These are phyloP conservation scores for Diaporthe destruens DNA, from an alignment of 2,329 filamentous ascomycete genomes.

Conservation along the genomic window DNA sequence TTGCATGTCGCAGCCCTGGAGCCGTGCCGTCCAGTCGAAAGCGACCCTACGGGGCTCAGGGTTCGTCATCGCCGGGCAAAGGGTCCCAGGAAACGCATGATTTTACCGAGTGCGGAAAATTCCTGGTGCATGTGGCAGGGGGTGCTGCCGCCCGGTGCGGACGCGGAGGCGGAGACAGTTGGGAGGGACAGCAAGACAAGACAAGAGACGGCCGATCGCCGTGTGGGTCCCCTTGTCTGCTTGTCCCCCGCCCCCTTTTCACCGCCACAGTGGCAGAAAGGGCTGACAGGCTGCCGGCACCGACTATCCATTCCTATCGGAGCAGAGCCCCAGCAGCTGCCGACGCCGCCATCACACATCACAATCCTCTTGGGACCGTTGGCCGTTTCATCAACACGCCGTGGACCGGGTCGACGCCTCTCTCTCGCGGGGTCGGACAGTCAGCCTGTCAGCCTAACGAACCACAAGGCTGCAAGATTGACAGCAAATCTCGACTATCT, in stretches of 20 bases:
- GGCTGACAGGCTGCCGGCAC: not conserved
- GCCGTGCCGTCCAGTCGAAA: not conserved
- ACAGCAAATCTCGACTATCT: constrained; percentile 32
- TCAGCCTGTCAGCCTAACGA: not conserved
- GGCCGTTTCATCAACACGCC: constrained; percentile 26
- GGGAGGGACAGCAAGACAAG: not conserved
- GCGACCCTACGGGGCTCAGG: not conserved
- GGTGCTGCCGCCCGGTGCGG: not conserved
- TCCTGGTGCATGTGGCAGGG: too few relatives aligned
- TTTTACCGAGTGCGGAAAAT: too few relatives aligned
- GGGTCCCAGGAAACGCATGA: not conserved
- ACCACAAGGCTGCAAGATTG: not conserved
- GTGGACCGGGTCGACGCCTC: not conserved
- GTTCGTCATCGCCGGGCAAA: constrained; percentile 1
- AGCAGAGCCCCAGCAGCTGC: constrained; percentile 14
- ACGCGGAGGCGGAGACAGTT: not conserved
- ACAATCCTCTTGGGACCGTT: not conserved
- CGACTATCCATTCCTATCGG: constrained; percentile 33
- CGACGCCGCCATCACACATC: constrained; percentile 29
- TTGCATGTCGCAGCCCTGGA: not conserved
- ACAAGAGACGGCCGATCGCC: constrained; percentile 16
- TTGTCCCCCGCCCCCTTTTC: constrained; percentile 12
- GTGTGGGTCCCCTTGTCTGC: not conserved
- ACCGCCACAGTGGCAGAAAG: not conserved
- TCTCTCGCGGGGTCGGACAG: constrained; percentile 13